Evolutionary conservation across 768 basidiomycete species (phyloP).

Genomic region (Exsudoporus frostii): DNA sequence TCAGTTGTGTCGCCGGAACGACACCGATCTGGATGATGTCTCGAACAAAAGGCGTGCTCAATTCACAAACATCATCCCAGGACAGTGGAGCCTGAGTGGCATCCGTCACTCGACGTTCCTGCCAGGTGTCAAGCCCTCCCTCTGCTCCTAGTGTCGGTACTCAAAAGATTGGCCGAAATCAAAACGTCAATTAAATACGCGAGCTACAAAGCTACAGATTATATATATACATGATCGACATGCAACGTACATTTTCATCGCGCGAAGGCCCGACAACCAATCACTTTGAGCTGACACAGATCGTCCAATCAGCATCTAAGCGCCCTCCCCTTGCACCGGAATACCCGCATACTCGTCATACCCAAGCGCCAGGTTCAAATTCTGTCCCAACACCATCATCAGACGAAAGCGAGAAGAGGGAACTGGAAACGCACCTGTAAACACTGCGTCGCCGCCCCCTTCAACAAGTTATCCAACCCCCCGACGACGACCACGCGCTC

Average conservation of each 20-base stretch:
- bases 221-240: not conserved
- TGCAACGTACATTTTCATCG: not conserved
- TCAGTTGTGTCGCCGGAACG: not conserved
- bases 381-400: conserved; percentile 42
- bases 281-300: not conserved
- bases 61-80: not conserved
- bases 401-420: not conserved
- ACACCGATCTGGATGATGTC: not conserved
- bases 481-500: conserved; percentile 95
- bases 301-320: not conserved
- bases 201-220: not conserved
- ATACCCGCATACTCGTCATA: conserved; percentile 85
- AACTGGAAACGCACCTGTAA: conserved; percentile 65
- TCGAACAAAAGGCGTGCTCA: not conserved
- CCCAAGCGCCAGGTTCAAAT: conserved; percentile 86
- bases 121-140: no score
- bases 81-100: not conserved
- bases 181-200: not conserved
- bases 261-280: not conserved
- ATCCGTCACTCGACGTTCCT: not conserved
- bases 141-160: not conserved
- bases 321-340: conserved; percentile 32
- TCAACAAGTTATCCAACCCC: conserved; percentile 92
- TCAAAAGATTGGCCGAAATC: not conserved
- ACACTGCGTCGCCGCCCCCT: conserved; percentile 99